Evolutionary conservation across 2,329 filamentous ascomycete species (phyloP).

Genomic region (Calonectria pteridis): DNA sequence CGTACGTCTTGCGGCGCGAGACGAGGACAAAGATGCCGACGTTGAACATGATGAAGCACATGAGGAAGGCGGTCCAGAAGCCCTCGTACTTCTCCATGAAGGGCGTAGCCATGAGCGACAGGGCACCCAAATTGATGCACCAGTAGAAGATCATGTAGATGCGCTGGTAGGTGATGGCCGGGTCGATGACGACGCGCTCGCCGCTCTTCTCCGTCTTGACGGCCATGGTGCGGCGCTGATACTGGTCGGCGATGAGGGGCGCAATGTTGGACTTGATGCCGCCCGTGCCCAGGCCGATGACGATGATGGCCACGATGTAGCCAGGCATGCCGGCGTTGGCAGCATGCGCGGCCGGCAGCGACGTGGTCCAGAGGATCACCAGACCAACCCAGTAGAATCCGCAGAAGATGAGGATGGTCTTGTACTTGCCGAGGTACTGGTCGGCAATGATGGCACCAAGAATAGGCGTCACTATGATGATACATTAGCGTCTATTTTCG

Average conservation of each 20-base stretch:
- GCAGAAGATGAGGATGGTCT: slow-evolving; percentile 70
- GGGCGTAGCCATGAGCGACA: slow-evolving; percentile 75
- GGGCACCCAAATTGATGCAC: slow-evolving; percentile 80
- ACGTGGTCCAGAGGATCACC: slow-evolving; percentile 65
- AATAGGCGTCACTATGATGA: slow-evolving; percentile 51
- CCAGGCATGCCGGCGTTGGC: slow-evolving; percentile 59
- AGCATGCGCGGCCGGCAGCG: slow-evolving; percentile 54
- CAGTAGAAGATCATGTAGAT: slow-evolving; percentile 83
- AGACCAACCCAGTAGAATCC: slow-evolving; percentile 70
- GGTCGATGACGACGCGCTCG: slow-evolving; percentile 75
- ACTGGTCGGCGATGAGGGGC: slow-evolving; percentile 74
- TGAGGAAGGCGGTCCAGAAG: slow-evolving; percentile 75
- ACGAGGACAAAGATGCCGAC: slow-evolving; percentile 68
- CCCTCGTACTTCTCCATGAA: slow-evolving; percentile 76
- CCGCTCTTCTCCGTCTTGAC: slow-evolving; percentile 62
- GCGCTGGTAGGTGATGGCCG: slow-evolving; percentile 73
- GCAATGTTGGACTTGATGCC: slow-evolving; percentile 77
- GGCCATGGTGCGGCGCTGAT: slow-evolving; percentile 65
- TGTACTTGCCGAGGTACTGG: slow-evolving; percentile 71
- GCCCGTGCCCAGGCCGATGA: slow-evolving; percentile 76
- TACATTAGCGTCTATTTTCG: background rate
- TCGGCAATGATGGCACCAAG: slow-evolving; percentile 68
- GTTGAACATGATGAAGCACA: slow-evolving; percentile 72
- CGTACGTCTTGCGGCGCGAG: slow-evolving; percentile 58
- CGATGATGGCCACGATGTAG: slow-evolving; percentile 67